Percentiles rank a stretch among this genome's conserved stretches.
These are phyloP conservation scores for Suillus ampliporus DNA, from an alignment of 768 basidiomycete species.

Conservation along the genomic window DNA sequence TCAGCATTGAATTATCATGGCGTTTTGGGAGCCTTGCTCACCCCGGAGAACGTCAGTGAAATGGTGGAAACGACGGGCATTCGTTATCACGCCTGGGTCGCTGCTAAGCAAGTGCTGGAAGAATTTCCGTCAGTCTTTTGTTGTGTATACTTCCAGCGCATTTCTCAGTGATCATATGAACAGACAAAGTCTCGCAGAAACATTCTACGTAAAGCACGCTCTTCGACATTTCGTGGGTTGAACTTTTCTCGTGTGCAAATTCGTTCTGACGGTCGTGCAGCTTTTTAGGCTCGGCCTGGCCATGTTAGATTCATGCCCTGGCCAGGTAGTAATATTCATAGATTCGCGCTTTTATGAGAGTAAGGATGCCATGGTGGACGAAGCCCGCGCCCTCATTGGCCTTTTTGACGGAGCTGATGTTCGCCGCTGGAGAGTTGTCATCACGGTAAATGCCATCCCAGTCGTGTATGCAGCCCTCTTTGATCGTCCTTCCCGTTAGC, in stretches of 20 bases:
- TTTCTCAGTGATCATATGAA: not conserved
- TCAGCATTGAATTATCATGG: conserved; percentile 41
- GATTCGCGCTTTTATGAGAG: conserved; percentile 53
- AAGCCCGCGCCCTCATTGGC: conserved; percentile 46
- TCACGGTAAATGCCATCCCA: conserved; percentile 49
- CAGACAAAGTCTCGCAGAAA: conserved; percentile 1
- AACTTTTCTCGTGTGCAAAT: not conserved
- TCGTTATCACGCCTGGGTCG: conserved; percentile 42
- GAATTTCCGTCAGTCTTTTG: conserved; percentile 20
- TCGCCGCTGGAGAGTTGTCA: conserved; percentile 45
- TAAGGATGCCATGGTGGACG: conserved; percentile 43
- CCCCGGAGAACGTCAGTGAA: conserved; percentile 37
- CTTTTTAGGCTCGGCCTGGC: conserved; percentile 54
- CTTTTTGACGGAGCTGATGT: conserved; percentile 49
- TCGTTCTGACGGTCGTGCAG: conserved; percentile 34
- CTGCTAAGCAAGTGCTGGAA: conserved; percentile 35
- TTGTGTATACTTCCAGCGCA: not conserved
- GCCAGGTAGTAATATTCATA: conserved; percentile 56
- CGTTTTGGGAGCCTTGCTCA: conserved; percentile 40
- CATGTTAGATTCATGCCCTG: conserved; percentile 49
- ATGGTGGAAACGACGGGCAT: conserved; percentile 31
- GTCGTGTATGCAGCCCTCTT: conserved; percentile 1
- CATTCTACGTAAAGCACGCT: not conserved
- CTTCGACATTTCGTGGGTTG: conserved; percentile 37
- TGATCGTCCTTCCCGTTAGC: conserved; percentile 36